These are phyloP conservation scores for Collybiopsis confluens DNA, from an alignment of 768 basidiomycete genomes.

Conservation along the genomic window DNA sequence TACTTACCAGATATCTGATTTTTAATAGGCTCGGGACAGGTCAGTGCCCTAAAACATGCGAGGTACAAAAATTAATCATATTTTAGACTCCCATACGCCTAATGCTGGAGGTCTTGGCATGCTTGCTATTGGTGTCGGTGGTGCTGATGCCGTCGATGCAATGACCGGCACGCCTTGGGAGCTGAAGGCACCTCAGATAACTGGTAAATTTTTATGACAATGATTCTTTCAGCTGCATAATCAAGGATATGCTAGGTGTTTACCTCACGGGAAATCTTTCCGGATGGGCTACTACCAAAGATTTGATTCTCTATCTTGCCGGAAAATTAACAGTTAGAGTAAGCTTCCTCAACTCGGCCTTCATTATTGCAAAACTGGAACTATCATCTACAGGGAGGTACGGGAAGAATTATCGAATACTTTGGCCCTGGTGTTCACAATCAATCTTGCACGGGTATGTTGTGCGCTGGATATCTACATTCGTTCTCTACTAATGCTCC, in stretches of 20 bases:
- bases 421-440: constrained; percentile 87
- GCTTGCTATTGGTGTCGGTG: constrained; percentile 98
- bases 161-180: constrained; percentile 99
- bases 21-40: constrained; percentile 73
- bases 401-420: constrained; percentile 94
- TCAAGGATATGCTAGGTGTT: constrained; percentile 49
- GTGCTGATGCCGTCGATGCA: constrained; percentile 96
- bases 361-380: constrained; percentile 3
- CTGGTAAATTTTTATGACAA: constrained; percentile 45
- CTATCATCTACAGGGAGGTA: constrained; percentile 70
- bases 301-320: constrained; percentile 90
- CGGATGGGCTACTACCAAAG: constrained; percentile 95
- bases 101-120: constrained; percentile 96
- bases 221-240: not conserved
- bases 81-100: constrained; percentile 89
- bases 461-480: not conserved
- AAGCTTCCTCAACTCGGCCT: constrained; percentile 21
- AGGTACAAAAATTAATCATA: not conserved
- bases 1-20: constrained; percentile 8
- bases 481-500: not conserved
- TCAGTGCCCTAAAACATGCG: constrained; percentile 20
- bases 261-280: constrained; percentile 82
- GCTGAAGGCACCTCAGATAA: constrained; percentile 82
- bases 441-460: constrained; percentile 87
- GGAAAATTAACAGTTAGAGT: constrained; percentile 93